Base-by-base conservation (phyloP, 129 eudicot species). In the Mikania micrantha region DNA sequence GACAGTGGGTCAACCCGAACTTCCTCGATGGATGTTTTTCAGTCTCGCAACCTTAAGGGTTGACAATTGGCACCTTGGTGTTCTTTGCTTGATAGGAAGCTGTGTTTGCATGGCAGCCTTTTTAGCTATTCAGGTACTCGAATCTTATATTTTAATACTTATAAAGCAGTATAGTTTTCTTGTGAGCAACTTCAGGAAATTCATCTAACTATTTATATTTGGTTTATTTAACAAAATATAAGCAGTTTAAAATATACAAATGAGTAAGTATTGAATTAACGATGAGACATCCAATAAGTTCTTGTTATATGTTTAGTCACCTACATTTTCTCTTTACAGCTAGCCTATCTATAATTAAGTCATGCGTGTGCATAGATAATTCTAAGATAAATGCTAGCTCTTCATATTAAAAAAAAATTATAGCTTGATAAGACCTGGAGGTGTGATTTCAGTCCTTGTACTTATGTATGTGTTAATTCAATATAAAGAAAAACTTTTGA, bases 61-160 rank as follows among this genome's bases (percentile, higher is more conserved):
- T n/a, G n/a, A n/a, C n/a, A n/a, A n/a, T n/a, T n/a, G n/a, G n/a
- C n/a, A n/a, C n/a, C n/a, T n/a, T n/a, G n/a, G n/a, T n/a, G n/a
- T n/a, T n/a, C n/a, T n/a, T n/a, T n/a, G n/a, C n/a, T n/a, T n/a
- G n/a, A n/a, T n/a, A n/a, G n/a, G n/a, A n/a, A n/a, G n/a, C n/a
- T n/a, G n/a, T n/a, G n/a, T n/a, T n/a, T n/a, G n/a, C n/a, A n/a
- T n/a, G n/a, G n/a, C n/a, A n/a, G n/a, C n/a, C n/a, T n/a, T n/a
- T n/a, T n/a, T n/a, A n/a, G n/a, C n/a, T 68, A 82, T 88, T 78
- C 98, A 92, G 96, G 98, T 92, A 80, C 22, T 48, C 11, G 16
- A n/a, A n/a, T n/a, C 24, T 5, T 75, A 67, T 59, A 67, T 75
- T 12, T 19, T 25, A 66, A 44, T 64, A 27, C 45, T 38, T 35